phyloP scores from a whole-genome alignment of 2,329 filamentous ascomycete species.

The Botrytis pseudocinerea region DNA sequence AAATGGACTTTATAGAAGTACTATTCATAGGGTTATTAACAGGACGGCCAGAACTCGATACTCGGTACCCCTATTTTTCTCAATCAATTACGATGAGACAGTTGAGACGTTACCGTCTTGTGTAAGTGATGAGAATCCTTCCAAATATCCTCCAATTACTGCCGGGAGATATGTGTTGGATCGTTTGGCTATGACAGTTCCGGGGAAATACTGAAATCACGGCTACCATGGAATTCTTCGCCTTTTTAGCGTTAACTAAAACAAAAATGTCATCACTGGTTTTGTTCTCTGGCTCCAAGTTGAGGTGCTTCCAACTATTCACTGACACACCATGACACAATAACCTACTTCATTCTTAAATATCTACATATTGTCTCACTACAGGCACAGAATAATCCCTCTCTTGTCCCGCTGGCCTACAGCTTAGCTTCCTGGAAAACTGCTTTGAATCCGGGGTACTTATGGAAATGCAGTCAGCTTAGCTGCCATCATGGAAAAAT shows the following conservation, averaged over 20 bases:
- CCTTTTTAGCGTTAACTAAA: background rate
- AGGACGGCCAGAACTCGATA: constrained; percentile 52
- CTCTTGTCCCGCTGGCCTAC: background rate
- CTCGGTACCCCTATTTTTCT: constrained; percentile 57
- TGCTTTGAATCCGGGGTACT: background rate
- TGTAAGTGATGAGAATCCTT: constrained; percentile 35
- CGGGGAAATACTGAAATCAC: constrained; percentile 24
- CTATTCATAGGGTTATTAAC: constrained; percentile 58
- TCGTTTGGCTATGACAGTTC: constrained; percentile 36
- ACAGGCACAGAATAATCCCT: background rate
- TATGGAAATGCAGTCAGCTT: background rate
- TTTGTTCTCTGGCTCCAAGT: background rate
- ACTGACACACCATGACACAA: background rate
- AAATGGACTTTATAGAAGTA: constrained; percentile 53
- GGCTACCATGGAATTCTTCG: too few species aligned
- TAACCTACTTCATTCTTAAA: background rate
- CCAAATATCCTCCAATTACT: constrained; percentile 37
- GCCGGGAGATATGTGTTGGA: constrained; percentile 39
- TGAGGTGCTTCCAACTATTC: background rate
- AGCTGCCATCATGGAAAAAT: background rate
- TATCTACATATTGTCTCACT: background rate
- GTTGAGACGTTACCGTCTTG: constrained; percentile 39
- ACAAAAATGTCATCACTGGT: background rate
- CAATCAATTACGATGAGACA: constrained; percentile 40
- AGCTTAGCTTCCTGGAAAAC: background rate